phyloP scores from a whole-genome alignment of 805 yeast genomes.

The Metschnikowia aberdeeniae region DNA sequence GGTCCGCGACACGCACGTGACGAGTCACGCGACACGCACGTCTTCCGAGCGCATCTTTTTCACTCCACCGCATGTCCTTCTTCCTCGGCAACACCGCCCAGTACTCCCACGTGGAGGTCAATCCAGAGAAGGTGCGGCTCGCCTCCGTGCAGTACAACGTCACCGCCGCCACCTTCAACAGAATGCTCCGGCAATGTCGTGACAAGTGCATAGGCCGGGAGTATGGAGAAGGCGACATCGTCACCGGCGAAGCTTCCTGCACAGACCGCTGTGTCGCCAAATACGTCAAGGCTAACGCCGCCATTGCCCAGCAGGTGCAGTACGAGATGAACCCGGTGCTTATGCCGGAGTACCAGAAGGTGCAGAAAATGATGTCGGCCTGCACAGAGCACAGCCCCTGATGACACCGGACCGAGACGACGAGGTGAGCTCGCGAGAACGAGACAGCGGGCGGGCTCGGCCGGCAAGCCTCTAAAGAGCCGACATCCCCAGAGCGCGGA shows the following conservation, averaged over 20 bases:
- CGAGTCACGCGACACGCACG: not conserved
- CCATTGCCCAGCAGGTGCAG: conserved; percentile 53
- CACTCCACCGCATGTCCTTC: conserved; percentile 49
- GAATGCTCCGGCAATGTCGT: conserved; percentile 59
- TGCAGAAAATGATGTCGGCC: conserved; percentile 8
- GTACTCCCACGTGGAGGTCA: conserved; percentile 44
- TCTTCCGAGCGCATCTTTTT: not conserved
- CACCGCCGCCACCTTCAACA: conserved; percentile 37
- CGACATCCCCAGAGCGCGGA: too few species aligned
- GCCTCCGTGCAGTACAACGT: conserved; percentile 71
- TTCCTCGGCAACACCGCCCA: conserved; percentile 49
- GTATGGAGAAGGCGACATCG: conserved; percentile 79
- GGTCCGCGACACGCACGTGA: not conserved
- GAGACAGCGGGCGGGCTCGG: too few species aligned
- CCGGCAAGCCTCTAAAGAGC: too few species aligned
- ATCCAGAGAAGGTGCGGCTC: conserved; percentile 54
- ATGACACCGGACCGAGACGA: too few species aligned
- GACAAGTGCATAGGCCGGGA: conserved; percentile 80
- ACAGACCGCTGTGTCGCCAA: conserved; percentile 83
- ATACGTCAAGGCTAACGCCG: conserved; percentile 67
- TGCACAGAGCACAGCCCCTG: too few species aligned
- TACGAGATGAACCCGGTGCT: conserved; percentile 14
- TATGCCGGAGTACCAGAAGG: conserved; percentile 42
- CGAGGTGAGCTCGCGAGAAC: too few species aligned
- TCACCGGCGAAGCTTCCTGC: conserved; percentile 80